Evolutionary conservation across 805 yeast genomes (phyloP), one percentile per base, ranked within the genome.

Genomic region (Barnettozyma wickerhamii): DNA sequence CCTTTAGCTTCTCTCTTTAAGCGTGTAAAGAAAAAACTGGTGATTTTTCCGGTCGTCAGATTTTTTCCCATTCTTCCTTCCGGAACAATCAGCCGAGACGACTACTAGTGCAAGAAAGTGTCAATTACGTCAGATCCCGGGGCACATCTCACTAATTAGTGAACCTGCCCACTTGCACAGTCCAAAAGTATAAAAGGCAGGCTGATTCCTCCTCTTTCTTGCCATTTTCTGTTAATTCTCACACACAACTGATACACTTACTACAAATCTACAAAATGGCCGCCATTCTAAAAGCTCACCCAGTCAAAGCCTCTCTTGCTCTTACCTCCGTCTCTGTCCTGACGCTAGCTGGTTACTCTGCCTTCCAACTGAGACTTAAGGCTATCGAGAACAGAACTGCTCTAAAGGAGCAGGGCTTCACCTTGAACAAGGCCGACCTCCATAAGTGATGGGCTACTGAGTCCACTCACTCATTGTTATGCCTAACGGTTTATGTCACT

Each of bases 301-400:
- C 37, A 23, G 29, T 41, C 17, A 41, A 29, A 41, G 27, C 44
- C 28, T 37, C 40, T 29, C 13, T 38, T 9, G 26, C 43, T 9
- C 17, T 42, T 29, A 27, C 50, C 9, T 49, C 52, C 28, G 34
- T 46, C 21, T 50, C 58, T 7, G 45, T 54, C 5, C 42, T 48
- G 19, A 47, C 48, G 6, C 47, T 55, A 29, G 43, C 54, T 9
- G 52, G 49, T 3, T 55, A 55, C 49, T 52, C 58, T 31, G 31
- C 49, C 6, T 30, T 43, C 23, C 49, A 55, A 39, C 21, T 55
- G 15, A 49, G 43, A 23, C 32, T 45, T 2, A 55, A 52, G 40
- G 48, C 56, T 10, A 47, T 41, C 30, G 59, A 55, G 42, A 55
- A 55, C 45, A 35, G 41, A 23, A 42, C 40, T 9, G 37, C 50